A percentile compares a stretch with the other conserved stretches of the same genome.
Conservation (phyloP, 306 rosid species). For the Styphnolobium japonicum region DNA sequence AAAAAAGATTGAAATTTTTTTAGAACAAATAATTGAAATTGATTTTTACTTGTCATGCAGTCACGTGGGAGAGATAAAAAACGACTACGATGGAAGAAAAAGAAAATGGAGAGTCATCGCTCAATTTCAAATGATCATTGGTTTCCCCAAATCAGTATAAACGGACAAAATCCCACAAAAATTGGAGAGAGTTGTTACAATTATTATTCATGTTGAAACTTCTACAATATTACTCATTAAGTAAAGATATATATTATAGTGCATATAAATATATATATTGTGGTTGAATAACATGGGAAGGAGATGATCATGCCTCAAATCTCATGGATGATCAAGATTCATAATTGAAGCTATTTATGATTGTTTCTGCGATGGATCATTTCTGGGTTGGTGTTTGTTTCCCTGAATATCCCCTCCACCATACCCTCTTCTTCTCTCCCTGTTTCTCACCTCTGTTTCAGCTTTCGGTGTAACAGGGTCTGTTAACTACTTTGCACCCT, state of each 20-base stretch:
- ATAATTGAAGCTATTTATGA: slow-evolving; percentile 21
- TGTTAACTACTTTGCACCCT: slow-evolving; percentile 21
- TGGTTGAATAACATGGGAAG: background rate
- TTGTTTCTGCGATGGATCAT: slow-evolving; percentile 33
- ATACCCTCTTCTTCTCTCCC: background rate
- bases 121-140: background rate
- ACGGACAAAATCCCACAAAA: background rate
- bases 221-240: background rate
- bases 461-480: slow-evolving; percentile 29
- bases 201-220: too few species aligned
- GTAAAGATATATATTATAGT: too few species aligned
- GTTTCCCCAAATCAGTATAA: background rate
- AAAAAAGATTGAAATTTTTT: background rate
- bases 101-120: slow-evolving; percentile 5
- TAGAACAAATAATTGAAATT: background rate
- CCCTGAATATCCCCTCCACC: background rate
- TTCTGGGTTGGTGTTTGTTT: slow-evolving; percentile 38
- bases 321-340: slow-evolving; percentile 29
- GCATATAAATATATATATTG: slow-evolving; percentile 17
- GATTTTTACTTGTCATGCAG: background rate
- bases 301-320: background rate
- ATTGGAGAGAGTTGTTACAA: background rate
- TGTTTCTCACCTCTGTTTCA: too few species aligned
- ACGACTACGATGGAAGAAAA: background rate
- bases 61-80: slow-evolving; percentile 25